Evolutionary conservation across 2,329 filamentous ascomycete species (phyloP).

Genomic region (Alternaria triticimaculans): DNA sequence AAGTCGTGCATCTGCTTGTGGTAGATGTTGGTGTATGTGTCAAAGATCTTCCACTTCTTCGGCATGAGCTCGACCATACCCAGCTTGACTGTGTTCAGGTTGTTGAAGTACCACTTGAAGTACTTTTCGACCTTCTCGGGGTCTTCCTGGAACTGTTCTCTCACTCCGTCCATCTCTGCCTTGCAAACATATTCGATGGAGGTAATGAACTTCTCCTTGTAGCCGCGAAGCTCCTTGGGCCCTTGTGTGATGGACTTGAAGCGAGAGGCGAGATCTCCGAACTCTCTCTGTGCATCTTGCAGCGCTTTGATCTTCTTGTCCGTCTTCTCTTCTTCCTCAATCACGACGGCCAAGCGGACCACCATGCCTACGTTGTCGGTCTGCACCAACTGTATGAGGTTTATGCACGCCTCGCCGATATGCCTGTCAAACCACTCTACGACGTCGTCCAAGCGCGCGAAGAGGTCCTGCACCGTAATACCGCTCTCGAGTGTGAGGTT

Average conservation of each 20-base stretch:
- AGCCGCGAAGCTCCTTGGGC: conserved; percentile 88
- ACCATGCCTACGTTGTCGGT: conserved; percentile 87
- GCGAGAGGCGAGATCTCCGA: conserved; percentile 89
- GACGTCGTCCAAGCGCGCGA: conserved; percentile 81
- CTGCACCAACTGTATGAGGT: conserved; percentile 85
- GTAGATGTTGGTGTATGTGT: conserved; percentile 88
- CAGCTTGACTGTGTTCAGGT: conserved; percentile 90
- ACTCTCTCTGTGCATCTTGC: conserved; percentile 93
- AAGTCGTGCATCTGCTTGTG: conserved; percentile 96
- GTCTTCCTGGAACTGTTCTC: conserved; percentile 80
- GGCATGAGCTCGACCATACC: conserved; percentile 93
- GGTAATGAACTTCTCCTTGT: conserved; percentile 93
- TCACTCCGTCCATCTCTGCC: conserved; percentile 74
- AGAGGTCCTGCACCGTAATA: conserved; percentile 87
- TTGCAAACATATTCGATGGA: conserved; percentile 77
- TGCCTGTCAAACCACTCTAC: conserved; percentile 97
- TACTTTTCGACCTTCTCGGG: conserved; percentile 83
- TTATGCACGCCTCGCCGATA: conserved; percentile 85
- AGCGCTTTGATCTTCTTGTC: conserved; percentile 89
- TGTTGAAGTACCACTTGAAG: conserved; percentile 97
- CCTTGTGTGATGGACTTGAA: conserved; percentile 97
- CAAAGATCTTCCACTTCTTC: conserved; percentile 94
- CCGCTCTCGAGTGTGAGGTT: conserved; percentile 66
- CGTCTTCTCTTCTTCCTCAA: conserved; percentile 95
- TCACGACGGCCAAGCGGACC: conserved; percentile 87